phyloP scores from a whole-genome alignment of 306 rosid genomes.

The Vicia sativa region DNA sequence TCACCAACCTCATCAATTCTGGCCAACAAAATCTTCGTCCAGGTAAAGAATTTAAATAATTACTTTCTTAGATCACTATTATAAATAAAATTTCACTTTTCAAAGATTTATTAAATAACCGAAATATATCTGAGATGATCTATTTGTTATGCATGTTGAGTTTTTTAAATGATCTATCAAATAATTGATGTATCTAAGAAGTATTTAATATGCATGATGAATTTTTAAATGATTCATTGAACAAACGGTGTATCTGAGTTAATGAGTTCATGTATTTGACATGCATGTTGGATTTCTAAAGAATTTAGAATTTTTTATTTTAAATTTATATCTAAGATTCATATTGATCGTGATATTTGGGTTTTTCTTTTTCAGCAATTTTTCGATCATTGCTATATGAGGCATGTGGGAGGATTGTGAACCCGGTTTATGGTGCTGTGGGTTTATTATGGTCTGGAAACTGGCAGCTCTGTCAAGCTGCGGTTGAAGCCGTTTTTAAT shows the following conservation, averaged over 20 bases:
- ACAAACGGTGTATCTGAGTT: no score
- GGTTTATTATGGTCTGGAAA: constrained; percentile 95
- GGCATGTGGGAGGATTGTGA: constrained; percentile 90
- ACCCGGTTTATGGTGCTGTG: constrained; percentile 93
- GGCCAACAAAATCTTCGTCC: constrained; percentile 86
- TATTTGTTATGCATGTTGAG: no score
- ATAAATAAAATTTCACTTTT: no score
- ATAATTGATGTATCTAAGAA: no score
- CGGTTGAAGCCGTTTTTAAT: constrained; percentile 90
- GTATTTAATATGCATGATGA: no score
- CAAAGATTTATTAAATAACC: no score
- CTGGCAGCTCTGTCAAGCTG: constrained; percentile 92
- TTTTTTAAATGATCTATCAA: no score
- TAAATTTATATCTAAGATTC: not conserved
- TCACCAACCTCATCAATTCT: constrained; percentile 87
- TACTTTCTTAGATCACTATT: no score
- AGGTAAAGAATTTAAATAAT: constrained; percentile 37
- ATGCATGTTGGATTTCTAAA: not conserved
- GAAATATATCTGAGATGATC: no score
- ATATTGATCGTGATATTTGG: not conserved
- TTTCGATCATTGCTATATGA: constrained; percentile 88
- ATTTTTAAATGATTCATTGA: no score
- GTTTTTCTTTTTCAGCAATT: constrained; percentile 54
- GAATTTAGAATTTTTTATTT: not conserved
- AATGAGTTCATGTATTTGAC: no score